Base-by-base conservation (phyloP, 768 basidiomycete genomes). In the Boletus vinaceobasis region DNA sequence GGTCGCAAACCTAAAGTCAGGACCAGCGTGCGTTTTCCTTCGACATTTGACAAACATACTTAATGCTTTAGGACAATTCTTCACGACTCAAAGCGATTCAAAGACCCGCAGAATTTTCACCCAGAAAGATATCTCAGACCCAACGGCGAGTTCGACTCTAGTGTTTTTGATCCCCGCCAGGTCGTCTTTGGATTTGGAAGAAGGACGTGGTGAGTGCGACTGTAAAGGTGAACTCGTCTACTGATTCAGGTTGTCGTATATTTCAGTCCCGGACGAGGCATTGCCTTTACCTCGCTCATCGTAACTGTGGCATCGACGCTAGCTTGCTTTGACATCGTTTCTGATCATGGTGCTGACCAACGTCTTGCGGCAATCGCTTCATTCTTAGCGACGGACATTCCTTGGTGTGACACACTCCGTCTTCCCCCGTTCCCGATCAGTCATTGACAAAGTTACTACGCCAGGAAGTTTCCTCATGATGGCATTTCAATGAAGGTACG, bases 161-260 rank as follows among this genome's bases (percentile, higher is more conserved):
- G 14, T 21, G 44, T 53, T 4, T 53, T 53, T 46, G 52, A 53
- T 39, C 52, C 52, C 10, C 52, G 52, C 19, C 52, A 53, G 23
- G 36, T 53, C 10, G 7, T 53, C 23, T 53, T 53, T 31, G 52
- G 52, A 19, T 53, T 53, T 46, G 52, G 52, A 21, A 53, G 52
- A 46, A 53, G 52, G 44, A 45, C 36, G 5, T 53, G 52, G 52
- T 53, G 31, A 46, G 44, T 33, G 29, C 3, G 8, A 8, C 15
- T 27, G 15, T 17, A 27, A 17, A 17, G 4, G 23, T 6, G 26
- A 27, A 43, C 15, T 27, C 15, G 26, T 15, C 42, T 27, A 27
- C 21, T 43, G 36, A 36, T 36, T 36, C 17, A 36, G 23, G 10
- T 13, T 37, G 35, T 31, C 48, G 6, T 49, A 19, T 49, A 29